Evolutionary conservation across 768 basidiomycete genomes (phyloP).

Genomic region (Rubroboletus pulcherrimus): DNA sequence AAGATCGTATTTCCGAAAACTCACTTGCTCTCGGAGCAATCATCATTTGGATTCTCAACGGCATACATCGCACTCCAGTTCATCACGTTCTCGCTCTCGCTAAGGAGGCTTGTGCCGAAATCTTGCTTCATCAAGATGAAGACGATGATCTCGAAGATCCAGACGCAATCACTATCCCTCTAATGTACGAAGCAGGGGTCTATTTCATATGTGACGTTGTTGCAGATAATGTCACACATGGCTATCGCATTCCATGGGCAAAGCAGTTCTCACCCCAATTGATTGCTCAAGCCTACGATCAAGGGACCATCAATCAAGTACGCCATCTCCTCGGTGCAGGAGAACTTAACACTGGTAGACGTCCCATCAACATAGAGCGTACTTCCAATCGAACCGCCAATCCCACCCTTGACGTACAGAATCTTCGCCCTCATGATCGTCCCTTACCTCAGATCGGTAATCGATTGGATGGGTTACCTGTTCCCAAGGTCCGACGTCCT

Average conservation of each 20-base stretch:
- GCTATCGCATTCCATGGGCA: not conserved
- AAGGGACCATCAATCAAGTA: not conserved
- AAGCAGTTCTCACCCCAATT: not conserved
- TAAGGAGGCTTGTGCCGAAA: not conserved
- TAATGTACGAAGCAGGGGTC: conserved; percentile 2
- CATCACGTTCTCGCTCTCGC: not conserved
- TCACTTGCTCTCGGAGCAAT: not conserved
- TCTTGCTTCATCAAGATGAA: not conserved
- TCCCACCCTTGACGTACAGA: not conserved
- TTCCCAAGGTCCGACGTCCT: not conserved
- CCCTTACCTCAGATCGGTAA: not conserved
- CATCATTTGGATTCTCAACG: conserved; percentile 1
- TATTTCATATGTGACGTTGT: conserved; percentile 4
- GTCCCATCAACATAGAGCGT: not conserved
- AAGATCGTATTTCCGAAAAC: not conserved
- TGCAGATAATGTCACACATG: too few relatives aligned
- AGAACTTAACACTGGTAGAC: not conserved
- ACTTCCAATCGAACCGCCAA: not conserved
- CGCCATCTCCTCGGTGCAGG: not conserved
- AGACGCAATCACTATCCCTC: not conserved
- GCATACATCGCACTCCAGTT: not conserved
- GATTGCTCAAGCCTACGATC: not conserved
- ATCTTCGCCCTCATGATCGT: not conserved
- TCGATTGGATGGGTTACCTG: not conserved
- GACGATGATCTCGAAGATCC: not conserved